These are phyloP conservation scores for Aspergillus pseudoglaucus DNA, from an alignment of 2,329 filamentous ascomycete genomes.

Conservation along the genomic window DNA sequence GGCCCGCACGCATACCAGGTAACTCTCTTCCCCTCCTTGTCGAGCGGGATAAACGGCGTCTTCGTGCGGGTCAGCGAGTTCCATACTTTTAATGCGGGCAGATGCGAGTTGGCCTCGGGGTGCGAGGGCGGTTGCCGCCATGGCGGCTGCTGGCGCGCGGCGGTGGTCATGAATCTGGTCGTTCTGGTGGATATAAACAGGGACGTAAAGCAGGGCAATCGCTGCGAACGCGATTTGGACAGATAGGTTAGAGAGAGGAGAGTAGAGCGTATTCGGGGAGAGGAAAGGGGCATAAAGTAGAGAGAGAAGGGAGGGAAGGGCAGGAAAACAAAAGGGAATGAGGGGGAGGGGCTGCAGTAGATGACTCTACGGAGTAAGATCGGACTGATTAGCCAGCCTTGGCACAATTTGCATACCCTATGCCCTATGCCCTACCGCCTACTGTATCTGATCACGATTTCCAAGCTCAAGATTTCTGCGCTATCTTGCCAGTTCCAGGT, in stretches of 20 bases:
- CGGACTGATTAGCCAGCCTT: slow-evolving; percentile 1
- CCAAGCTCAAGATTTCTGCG: slow-evolving; percentile 1
- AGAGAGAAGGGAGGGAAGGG: not conserved
- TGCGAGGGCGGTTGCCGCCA: slow-evolving; percentile 36
- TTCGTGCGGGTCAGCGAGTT: slow-evolving; percentile 73
- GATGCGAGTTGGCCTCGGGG: slow-evolving; percentile 24
- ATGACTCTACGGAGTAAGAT: slow-evolving; percentile 11
- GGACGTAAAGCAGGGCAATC: slow-evolving; percentile 6
- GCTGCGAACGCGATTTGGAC: slow-evolving; percentile 6
- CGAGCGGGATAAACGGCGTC: slow-evolving; percentile 66
- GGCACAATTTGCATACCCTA: slow-evolving; percentile 16
- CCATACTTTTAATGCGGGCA: slow-evolving; percentile 64
- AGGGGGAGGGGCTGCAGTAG: slow-evolving; percentile 6
- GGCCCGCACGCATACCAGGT: slow-evolving; percentile 88
- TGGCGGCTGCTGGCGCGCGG: slow-evolving; percentile 35
- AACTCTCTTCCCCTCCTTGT: slow-evolving; percentile 60
- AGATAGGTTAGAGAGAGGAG: slow-evolving; percentile 8
- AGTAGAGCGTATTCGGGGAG: slow-evolving; percentile 12
- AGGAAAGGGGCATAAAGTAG: slow-evolving; percentile 14
- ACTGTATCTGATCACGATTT: no score
- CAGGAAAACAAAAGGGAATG: not conserved
- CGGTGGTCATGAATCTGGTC: slow-evolving; percentile 21
- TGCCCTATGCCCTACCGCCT: slow-evolving; percentile 7
- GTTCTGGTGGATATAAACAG: slow-evolving; percentile 13
- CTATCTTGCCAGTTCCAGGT: no score